Evolutionary conservation across 164 flowering plant genomes (phyloP), one percentile per base, ranked within the genome.

Genomic region (Umbilicus rupestris): DNA sequence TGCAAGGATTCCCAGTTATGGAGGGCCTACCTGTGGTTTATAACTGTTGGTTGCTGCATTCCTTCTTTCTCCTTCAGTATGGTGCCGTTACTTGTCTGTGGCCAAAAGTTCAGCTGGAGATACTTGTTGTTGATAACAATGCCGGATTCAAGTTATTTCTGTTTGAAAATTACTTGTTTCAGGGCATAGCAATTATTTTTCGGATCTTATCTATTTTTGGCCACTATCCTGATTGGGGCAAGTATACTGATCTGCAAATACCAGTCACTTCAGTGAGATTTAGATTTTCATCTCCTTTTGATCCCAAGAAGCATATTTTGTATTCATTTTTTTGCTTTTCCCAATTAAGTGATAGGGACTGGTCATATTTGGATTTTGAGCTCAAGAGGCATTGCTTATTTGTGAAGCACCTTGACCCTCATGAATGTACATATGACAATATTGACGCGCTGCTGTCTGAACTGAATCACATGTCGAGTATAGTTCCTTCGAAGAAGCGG

Each of bases 381-480:
- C 77, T 89, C 37, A 76, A 68, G 80, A 75, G 66, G 39, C 73
- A 78, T 62, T 87, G 87, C 73, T 52, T 70, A 45, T 72, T 84
- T 41, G 47, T 72, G 28, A 80, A 81, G 81, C 85, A 82, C 58
- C 75, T 94, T 47, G 84, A 90, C 64, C 72, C 86, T 39, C 67
- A 83, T n/a, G 90, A 89, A 52, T 94, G 99, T 80, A 89, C 96
- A 3, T 77, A 76, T 70, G 87, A 81, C 65, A 93, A 85, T 64
- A 78, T 90, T 30, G 82, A 75, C 72, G 73, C 73, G 19, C 79
- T 91, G 64, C 87, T 84, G 65, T 73, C 68, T 68, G 76, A 78
- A 64, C 67, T 63, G 47, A 71, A 60, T 64, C 73, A 39, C 64
- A 69, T 73, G 30, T 67, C 63, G 11, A n/a, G 31, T n/a, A 64